A percentile compares a stretch with the other conserved stretches of the same genome.
phyloP scores from a whole-genome alignment of 805 yeast genomes.

The Candida manassasensis region DNA sequence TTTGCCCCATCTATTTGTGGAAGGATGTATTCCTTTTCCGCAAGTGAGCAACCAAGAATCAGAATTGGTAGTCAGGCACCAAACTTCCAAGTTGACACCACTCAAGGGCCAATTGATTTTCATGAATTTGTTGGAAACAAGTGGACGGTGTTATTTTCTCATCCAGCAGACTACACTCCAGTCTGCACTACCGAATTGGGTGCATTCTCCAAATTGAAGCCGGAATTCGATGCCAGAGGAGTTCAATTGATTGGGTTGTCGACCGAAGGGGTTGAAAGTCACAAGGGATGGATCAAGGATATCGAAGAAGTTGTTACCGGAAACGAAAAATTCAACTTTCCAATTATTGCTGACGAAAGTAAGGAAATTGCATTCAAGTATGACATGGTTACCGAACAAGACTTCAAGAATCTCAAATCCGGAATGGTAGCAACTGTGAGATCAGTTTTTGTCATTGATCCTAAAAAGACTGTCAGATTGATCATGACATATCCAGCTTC shows the following conservation, averaged over 20 bases:
- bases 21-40: slow-evolving; percentile 27
- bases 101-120: slow-evolving; percentile 59
- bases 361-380: slow-evolving; percentile 57
- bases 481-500: slow-evolving; percentile 68
- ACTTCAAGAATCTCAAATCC: slow-evolving; percentile 54
- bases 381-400: slow-evolving; percentile 68
- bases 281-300: slow-evolving; percentile 66
- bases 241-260: slow-evolving; percentile 67
- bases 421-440: slow-evolving; percentile 66
- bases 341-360: slow-evolving; percentile 63
- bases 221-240: slow-evolving; percentile 61
- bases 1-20: slow-evolving; percentile 8
- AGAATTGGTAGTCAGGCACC: slow-evolving; percentile 65
- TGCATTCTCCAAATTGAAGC: slow-evolving; percentile 67
- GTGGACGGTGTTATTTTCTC: slow-evolving; percentile 69
- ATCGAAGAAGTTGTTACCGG: slow-evolving; percentile 56
- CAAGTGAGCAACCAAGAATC: slow-evolving; percentile 39
- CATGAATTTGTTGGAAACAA: slow-evolving; percentile 57
- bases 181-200: slow-evolving; percentile 78
- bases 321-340: slow-evolving; percentile 55
- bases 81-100: slow-evolving; percentile 59
- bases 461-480: slow-evolving; percentile 57
- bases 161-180: slow-evolving; percentile 77
- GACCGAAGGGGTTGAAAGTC: slow-evolving; percentile 59
- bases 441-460: slow-evolving; percentile 70